Evolutionary conservation across 805 yeast species (phyloP), one percentile per base, ranked within the genome.

Genomic region (Ogataea trehalophila): DNA sequence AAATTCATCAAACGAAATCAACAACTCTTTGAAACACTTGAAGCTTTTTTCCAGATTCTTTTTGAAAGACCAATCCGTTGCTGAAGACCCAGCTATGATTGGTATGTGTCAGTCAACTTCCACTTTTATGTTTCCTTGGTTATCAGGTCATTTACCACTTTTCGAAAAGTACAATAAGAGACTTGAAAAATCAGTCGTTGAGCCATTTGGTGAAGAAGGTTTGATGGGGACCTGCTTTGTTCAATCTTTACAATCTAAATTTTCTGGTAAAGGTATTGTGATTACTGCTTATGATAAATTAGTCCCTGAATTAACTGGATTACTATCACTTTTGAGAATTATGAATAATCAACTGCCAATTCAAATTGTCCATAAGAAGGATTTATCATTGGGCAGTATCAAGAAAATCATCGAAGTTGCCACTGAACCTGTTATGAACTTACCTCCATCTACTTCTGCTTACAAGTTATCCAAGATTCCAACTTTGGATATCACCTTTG

Each of bases 221-320:
- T 38, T 42, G 4, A 22, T 37, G 6, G 36, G 44, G n/a, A n/a
- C 42, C 16, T 62, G 71, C 49, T 53, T 63, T 45, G 44, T 68
- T 20, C 65, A 65, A 43, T 54, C 48, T 5, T 46, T 68, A 31
- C 65, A 66, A 37, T 39, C 50, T 5, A 51, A 61, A 33, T 50
- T 67, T 35, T 62, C 63, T 14, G 81, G 81, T 4, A 65, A 63
- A 49, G 87, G 87, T 4, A 74, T 80, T 22, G 85, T 79, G 1
- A 59, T 81, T 5, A 74, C 83, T 2, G 75, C 76, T 1, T 58
- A 74, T 16, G 74, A 79, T 47, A 60, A 61, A 15, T 72, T 76
- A 48, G 65, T 69, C 15, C 66, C 70, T 22, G 85, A 80, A 47
- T 55, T 77, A 35, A 63, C 70, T n/a, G 76, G 75, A 44, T 61